phyloP scores from a whole-genome alignment of 331 rosid species.

The Quercus lobata region DNA sequence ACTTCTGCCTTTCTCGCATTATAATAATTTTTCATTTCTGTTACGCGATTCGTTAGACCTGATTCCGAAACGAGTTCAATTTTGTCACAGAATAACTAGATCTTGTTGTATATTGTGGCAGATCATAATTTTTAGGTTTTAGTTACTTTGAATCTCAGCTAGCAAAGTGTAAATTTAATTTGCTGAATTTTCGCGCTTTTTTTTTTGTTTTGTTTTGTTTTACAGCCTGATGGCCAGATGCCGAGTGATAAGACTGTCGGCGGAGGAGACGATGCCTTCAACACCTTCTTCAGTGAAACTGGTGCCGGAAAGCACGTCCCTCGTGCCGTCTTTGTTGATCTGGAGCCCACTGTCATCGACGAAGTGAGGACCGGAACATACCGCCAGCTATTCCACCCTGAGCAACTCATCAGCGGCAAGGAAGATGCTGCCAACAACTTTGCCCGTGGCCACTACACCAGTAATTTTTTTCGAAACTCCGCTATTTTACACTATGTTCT shows the following conservation, averaged over 20 bases:
- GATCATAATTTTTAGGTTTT: too few species aligned
- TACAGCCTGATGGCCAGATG: slow-evolving; percentile 69
- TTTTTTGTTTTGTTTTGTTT: neutral
- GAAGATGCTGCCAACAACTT: slow-evolving; percentile 88
- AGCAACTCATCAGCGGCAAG: slow-evolving; percentile 81
- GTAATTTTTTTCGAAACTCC: slow-evolving; percentile 3
- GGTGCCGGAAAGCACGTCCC: slow-evolving; percentile 87
- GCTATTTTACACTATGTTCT: neutral
- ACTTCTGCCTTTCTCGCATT: too few species aligned
- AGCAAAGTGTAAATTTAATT: neutral
- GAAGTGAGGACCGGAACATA: slow-evolving; percentile 75
- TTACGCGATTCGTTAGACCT: neutral
- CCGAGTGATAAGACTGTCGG: slow-evolving; percentile 64
- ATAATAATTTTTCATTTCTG: neutral
- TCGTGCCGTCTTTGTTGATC: slow-evolving; percentile 75
- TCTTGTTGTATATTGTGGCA: neutral
- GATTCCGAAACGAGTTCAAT: neutral
- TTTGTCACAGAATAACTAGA: neutral
- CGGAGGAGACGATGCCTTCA: slow-evolving; percentile 78
- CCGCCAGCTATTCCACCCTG: slow-evolving; percentile 87
- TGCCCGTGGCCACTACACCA: slow-evolving; percentile 81
- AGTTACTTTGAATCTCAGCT: neutral
- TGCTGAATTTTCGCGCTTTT: neutral
- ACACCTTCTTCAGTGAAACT: slow-evolving; percentile 79
- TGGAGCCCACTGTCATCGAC: slow-evolving; percentile 79